phyloP scores from a whole-genome alignment of 352 stramenopile species.

The Phytophthora hybrid region DNA sequence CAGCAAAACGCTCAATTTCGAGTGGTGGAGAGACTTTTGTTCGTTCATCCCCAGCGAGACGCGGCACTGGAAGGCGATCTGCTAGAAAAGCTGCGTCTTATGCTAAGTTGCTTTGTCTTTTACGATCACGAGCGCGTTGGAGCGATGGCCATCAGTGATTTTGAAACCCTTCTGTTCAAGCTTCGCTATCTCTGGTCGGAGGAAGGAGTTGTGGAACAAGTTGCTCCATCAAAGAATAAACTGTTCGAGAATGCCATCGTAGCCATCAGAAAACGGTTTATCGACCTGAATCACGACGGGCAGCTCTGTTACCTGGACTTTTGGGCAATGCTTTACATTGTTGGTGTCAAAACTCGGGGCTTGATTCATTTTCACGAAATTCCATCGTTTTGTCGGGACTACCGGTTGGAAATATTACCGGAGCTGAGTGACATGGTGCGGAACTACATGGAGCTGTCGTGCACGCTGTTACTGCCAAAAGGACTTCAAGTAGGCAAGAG shows the following conservation, averaged over 20 bases:
- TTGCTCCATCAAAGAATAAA: constrained; percentile 23
- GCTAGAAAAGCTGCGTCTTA: constrained; percentile 65
- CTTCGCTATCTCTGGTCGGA: constrained; percentile 76
- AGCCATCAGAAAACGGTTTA: constrained; percentile 56
- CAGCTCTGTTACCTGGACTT: constrained; percentile 85
- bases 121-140: constrained; percentile 72
- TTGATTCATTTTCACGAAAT: constrained; percentile 77
- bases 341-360: constrained; percentile 57
- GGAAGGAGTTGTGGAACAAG: constrained; percentile 20
- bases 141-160: constrained; percentile 56
- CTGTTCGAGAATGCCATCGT: constrained; percentile 67
- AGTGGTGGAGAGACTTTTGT: constrained; percentile 56
- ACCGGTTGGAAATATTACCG: constrained; percentile 75
- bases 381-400: constrained; percentile 75
- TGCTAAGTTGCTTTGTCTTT: constrained; percentile 81
- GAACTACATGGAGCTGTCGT: constrained; percentile 72
- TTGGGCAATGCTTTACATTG: constrained; percentile 86
- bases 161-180: constrained; percentile 60
- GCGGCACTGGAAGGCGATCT: constrained; percentile 25
- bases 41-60: constrained; percentile 44
- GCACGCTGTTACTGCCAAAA: constrained; percentile 60
- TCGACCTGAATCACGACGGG: constrained; percentile 63
- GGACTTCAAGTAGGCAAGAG: constrained; percentile 65
- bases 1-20: constrained; percentile 70
- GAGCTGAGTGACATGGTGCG: constrained; percentile 54